Conservation (phyloP, 2,329 filamentous ascomycete species). For the Colletotrichum limetticola region DNA sequence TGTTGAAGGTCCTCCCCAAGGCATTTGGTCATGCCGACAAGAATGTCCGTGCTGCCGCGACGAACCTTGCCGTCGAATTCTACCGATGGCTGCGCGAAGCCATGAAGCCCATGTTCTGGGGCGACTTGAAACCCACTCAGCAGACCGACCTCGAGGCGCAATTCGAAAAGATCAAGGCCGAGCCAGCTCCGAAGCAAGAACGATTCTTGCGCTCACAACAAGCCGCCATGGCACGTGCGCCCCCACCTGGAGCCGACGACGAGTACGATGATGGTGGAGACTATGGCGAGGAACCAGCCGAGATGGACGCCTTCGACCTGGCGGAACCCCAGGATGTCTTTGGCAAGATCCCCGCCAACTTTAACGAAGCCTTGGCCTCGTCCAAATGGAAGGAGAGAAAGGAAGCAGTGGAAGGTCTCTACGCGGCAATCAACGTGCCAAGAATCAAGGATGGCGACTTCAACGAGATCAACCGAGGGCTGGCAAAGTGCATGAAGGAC, state of each 20-base stretch:
- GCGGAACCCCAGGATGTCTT: slow-evolving; percentile 89
- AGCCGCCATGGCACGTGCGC: slow-evolving; percentile 79
- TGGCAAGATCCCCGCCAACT: slow-evolving; percentile 82
- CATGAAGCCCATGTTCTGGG: slow-evolving; percentile 99
- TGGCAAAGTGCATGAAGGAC: slow-evolving; percentile 99
- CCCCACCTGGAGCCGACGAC: slow-evolving; percentile 67
- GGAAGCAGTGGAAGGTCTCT: slow-evolving; percentile 87
- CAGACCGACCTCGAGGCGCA: slow-evolving; percentile 93
- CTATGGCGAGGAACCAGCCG: slow-evolving; percentile 70
- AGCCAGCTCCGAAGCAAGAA: slow-evolving; percentile 89
- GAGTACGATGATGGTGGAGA: slow-evolving; percentile 68
- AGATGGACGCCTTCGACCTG: slow-evolving; percentile 84
- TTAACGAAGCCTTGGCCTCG: slow-evolving; percentile 85
- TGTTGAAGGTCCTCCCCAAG: slow-evolving; percentile 88
- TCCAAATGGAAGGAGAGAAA: slow-evolving; percentile 99
- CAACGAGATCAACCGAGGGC: slow-evolving; percentile 81
- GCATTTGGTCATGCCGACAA: slow-evolving; percentile 97
- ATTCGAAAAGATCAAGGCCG: slow-evolving; percentile 92
- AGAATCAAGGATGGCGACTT: slow-evolving; percentile 93
- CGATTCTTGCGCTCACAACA: slow-evolving; percentile 90
- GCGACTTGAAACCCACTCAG: slow-evolving; percentile 93
- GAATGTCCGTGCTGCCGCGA: slow-evolving; percentile 94
- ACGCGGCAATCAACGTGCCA: slow-evolving; percentile 81
- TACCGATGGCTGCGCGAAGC: slow-evolving; percentile 98
- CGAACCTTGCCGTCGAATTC: slow-evolving; percentile 90